These are phyloP conservation scores for Eremothecium cymbalariae DNA, from an alignment of 1,139 yeast species.

Conservation along the genomic window DNA sequence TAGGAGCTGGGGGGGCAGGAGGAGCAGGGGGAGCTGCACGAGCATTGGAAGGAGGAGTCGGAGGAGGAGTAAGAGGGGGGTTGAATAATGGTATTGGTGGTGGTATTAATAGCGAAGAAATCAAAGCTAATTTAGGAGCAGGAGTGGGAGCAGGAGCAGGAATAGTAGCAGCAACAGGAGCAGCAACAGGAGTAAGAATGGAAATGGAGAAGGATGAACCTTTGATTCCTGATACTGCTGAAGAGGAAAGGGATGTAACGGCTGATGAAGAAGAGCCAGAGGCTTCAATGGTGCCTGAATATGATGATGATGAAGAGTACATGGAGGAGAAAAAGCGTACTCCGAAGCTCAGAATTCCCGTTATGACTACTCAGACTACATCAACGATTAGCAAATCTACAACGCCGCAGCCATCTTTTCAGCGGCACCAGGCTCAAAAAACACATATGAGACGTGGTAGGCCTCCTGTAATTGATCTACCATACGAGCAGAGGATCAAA, in stretches of 20 bases:
- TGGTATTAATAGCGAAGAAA: constrained; percentile 11
- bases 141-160: constrained; percentile 2
- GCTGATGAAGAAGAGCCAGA: constrained; percentile 31
- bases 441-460: constrained; percentile 58
- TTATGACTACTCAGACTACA: constrained; percentile 13
- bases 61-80: constrained; percentile 7
- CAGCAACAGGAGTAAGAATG: too few species aligned
- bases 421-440: constrained; percentile 33
- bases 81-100: constrained; percentile 12
- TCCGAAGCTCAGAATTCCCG: constrained; percentile 15
- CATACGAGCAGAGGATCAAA: constrained; percentile 87
- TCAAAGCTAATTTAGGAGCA: constrained; percentile 12
- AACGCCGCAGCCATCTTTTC: constrained; percentile 22
- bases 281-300: constrained; percentile 32
- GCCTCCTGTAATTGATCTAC: constrained; percentile 92
- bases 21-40: too few species aligned
- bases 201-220: constrained; percentile 18
- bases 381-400: constrained; percentile 17
- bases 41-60: constrained; percentile 8
- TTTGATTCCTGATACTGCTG: constrained; percentile 8
- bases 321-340: constrained; percentile 13
- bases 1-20: not conserved
- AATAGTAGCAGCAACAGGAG: not conserved
- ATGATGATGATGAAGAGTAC: constrained; percentile 26
- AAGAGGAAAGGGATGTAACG: constrained; percentile 22